A percentile compares a stretch with the other conserved stretches of the same genome.
Evolutionary conservation across 352 stramenopile species (phyloP).

Genomic region (Phytophthora macrochlamydospora): DNA sequence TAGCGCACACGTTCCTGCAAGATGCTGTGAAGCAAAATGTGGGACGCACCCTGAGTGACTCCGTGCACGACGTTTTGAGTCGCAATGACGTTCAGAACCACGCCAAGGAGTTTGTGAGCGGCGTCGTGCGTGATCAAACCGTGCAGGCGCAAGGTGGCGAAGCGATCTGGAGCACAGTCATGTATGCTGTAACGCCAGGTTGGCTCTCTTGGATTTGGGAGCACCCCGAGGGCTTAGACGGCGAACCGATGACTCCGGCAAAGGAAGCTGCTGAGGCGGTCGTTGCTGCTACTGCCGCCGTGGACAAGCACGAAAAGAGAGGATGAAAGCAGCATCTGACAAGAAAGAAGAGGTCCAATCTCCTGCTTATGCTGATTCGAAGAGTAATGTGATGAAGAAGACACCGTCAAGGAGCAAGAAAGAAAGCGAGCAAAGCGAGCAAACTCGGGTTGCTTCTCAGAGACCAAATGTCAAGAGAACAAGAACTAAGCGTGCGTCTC

Average conservation of each 20-base stretch:
- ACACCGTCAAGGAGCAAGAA: constrained; percentile 7
- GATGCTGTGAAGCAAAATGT: constrained; percentile 74
- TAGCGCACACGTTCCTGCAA: constrained; percentile 72
- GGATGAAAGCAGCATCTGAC: constrained; percentile 14
- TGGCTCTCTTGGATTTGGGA: constrained; percentile 86
- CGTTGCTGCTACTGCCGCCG: constrained; percentile 37
- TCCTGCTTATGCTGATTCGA: background rate
- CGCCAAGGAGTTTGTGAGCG: constrained; percentile 83
- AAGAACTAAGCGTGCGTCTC: constrained; percentile 14
- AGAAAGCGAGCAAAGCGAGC: background rate
- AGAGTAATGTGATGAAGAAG: constrained; percentile 18
- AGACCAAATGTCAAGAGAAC: constrained; percentile 8
- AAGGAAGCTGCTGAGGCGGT: constrained; percentile 38
- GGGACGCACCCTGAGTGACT: constrained; percentile 53
- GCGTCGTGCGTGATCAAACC: constrained; percentile 81
- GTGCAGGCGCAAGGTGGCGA: constrained; percentile 81
- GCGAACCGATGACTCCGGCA: constrained; percentile 6
- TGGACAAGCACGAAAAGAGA: constrained; percentile 34
- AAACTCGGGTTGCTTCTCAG: background rate
- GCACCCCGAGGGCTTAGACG: constrained; percentile 18
- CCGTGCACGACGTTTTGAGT: constrained; percentile 80
- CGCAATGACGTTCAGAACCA: constrained; percentile 78
- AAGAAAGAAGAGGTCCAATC: constrained; percentile 3
- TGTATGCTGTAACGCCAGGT: constrained; percentile 75
- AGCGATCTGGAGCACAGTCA: constrained; percentile 80